Base-by-base conservation (phyloP, 345 rosid species). In the Corymbia maculata region DNA sequence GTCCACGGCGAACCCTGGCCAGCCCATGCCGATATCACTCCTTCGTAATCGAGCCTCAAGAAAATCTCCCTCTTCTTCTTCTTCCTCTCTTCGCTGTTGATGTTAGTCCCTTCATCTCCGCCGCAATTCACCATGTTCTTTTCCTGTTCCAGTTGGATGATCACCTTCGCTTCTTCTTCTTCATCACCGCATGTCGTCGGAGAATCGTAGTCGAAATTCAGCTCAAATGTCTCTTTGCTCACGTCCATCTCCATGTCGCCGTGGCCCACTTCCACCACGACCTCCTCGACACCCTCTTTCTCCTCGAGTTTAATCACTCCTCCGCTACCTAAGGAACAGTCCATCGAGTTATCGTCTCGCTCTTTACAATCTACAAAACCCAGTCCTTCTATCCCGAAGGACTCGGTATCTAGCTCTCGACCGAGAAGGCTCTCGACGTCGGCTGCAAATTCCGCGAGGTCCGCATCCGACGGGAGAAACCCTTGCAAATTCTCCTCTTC, bases 361-460 rank as follows among this genome's bases (percentile, higher is more conserved):
- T 92, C 91, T 85, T 90, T 88, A 70, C 92, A 89, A 85, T 92
- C 94, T 44, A 86, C 52, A 64, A 98, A 88, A 86, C 97, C 98
- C 88, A 96, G 89, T 30, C 93, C 97, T 87, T 94, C 97, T 93
- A 97, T 96, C n/a, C 93, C 93, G 61, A 92, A 95, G 4, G 95
- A 92, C 90, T 97, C 96, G 4, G 91, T 91, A 49, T 95, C 97
- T 47, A 96, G 93, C 13, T 96, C 97, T 59, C 91, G 93, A 14
- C 99, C 99, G 3, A 98, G 94, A 90, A 98, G 90, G 88, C 90
- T 95, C 93, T 98, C 98, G 59, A 98, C 98, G 86, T 96, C 96
- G 14, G 99, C 99, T 16, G 98, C 96, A 82, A 97, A 98, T 87
- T 96, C 97, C 4, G 95, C 99, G 14, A 97, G 95, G 64, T 98